These are phyloP conservation scores for Amanita thiersii DNA, from an alignment of 768 basidiomycete genomes.

Conservation along the genomic window DNA sequence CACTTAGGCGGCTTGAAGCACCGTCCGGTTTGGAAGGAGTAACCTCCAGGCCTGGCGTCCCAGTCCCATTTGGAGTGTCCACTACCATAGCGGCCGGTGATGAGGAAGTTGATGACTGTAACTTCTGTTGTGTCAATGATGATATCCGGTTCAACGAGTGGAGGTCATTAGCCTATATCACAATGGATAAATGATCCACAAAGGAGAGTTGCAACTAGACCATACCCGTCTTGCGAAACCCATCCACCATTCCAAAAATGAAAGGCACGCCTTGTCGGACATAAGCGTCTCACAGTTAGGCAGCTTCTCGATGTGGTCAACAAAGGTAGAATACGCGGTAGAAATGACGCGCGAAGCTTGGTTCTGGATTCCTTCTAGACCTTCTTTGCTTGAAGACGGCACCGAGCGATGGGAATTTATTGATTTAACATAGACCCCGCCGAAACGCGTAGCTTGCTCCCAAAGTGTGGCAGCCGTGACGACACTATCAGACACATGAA, in stretches of 20 bases:
- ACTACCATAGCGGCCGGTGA: not conserved
- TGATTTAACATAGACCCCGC: conserved; percentile 34
- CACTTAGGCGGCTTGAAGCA: not conserved
- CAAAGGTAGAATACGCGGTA: conserved; percentile 32
- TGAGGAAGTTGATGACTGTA: not conserved
- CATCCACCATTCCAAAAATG: conserved; percentile 69
- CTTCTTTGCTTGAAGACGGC: not conserved
- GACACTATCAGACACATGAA: conserved; percentile 37
- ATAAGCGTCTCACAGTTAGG: conserved; percentile 31
- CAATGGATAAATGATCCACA: not conserved
- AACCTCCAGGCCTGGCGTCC: not conserved
- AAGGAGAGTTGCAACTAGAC: conserved; percentile 3
- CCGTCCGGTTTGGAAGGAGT: not conserved
- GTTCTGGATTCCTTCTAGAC: conserved; percentile 16
- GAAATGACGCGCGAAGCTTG: conserved; percentile 30
- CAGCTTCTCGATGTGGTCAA: conserved; percentile 29
- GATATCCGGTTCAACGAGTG: conserved; percentile 29
- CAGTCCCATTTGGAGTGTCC: not conserved
- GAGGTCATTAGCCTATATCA: conserved; percentile 38
- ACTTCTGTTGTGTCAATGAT: not conserved
- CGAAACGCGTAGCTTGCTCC: conserved; percentile 56
- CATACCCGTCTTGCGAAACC: conserved; percentile 56
- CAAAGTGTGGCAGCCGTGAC: conserved; percentile 52
- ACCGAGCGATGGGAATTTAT: conserved; percentile 10
- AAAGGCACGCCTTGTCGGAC: conserved; percentile 43